A percentile compares a stretch with the other conserved stretches of the same genome.
Evolutionary conservation across 306 rosid species (phyloP).

Genomic region (Acacia melanoxylon): DNA sequence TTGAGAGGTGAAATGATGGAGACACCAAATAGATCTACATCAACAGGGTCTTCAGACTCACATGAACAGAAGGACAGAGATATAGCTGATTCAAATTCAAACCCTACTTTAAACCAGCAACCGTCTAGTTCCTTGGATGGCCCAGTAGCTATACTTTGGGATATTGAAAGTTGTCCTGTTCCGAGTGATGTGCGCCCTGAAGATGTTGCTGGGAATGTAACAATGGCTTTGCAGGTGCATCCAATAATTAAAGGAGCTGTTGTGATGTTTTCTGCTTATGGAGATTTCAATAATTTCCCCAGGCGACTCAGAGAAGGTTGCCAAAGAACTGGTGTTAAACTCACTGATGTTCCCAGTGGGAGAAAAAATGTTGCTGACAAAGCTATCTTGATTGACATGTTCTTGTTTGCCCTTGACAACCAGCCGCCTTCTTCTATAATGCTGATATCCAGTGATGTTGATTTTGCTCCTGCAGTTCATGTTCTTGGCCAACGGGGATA

Average conservation of each 20-base stretch:
- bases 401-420: conserved; percentile 95
- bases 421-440: conserved; percentile 87
- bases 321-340: conserved; percentile 94
- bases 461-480: conserved; percentile 92
- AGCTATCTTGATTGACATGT: conserved; percentile 96
- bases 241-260: conserved; percentile 86
- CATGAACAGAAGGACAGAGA: conserved; percentile 55
- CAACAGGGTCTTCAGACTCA: conserved; percentile 37
- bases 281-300: conserved; percentile 89
- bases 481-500: conserved; percentile 96
- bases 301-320: conserved; percentile 87
- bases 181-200: conserved; percentile 93
- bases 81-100: conserved; percentile 58
- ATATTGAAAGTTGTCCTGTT: conserved; percentile 90
- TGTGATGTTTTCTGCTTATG: conserved; percentile 78
- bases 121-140: conserved; percentile 57
- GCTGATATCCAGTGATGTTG: conserved; percentile 92
- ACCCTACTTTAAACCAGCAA: conserved; percentile 50
- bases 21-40: conserved; percentile 40
- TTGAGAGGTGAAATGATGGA: conserved; percentile 48
- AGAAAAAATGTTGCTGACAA: conserved; percentile 97
- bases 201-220: conserved; percentile 92
- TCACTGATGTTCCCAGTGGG: conserved; percentile 91
- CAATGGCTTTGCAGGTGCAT: conserved; percentile 88
- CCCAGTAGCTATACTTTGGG: conserved; percentile 90